phyloP scores from a whole-genome alignment of 305 asterid species.

The Andrographis paniculata region DNA sequence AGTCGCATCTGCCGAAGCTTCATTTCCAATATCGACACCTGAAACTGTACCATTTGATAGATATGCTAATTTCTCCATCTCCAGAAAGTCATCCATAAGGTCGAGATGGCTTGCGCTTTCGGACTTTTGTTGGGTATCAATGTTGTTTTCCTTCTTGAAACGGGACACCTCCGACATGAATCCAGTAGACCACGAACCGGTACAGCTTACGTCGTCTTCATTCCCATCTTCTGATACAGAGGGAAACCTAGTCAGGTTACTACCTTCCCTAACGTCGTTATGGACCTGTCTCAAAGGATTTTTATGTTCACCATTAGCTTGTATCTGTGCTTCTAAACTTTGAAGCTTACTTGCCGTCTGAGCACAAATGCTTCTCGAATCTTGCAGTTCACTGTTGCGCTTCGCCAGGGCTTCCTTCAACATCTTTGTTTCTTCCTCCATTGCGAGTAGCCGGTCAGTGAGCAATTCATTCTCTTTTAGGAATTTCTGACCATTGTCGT shows the following conservation, averaged over 20 bases:
- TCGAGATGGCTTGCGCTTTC: constrained; percentile 45
- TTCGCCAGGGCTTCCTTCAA: constrained; percentile 62
- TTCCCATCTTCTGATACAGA: constrained; percentile 64
- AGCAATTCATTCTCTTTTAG: constrained; percentile 51
- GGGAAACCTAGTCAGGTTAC: constrained; percentile 44
- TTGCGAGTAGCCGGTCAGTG: constrained; percentile 49
- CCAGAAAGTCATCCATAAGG: constrained; percentile 76
- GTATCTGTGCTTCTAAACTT: constrained; percentile 46
- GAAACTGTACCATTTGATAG: constrained; percentile 36
- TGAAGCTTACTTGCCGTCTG: constrained; percentile 55
- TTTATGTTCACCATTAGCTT: constrained; percentile 31
- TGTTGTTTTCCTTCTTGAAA: constrained; percentile 46
- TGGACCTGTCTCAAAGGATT: constrained; percentile 32
- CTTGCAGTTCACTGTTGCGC: constrained; percentile 62
- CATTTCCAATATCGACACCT: constrained; percentile 23
- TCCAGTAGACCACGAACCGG: constrained; percentile 55
- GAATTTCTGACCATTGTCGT: constrained; percentile 37
- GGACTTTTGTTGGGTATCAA: constrained; percentile 38
- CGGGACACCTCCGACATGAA: constrained; percentile 34
- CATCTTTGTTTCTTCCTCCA: constrained; percentile 79
- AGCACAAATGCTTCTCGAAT: constrained; percentile 49
- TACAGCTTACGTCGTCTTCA: constrained; percentile 47
- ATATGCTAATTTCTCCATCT: constrained; percentile 76
- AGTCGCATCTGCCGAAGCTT: constrained; percentile 25
- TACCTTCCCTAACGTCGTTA: constrained; percentile 29